These are phyloP conservation scores for Pseudocercospora vitis DNA, from an alignment of 2,329 filamentous ascomycete genomes.

Conservation along the genomic window DNA sequence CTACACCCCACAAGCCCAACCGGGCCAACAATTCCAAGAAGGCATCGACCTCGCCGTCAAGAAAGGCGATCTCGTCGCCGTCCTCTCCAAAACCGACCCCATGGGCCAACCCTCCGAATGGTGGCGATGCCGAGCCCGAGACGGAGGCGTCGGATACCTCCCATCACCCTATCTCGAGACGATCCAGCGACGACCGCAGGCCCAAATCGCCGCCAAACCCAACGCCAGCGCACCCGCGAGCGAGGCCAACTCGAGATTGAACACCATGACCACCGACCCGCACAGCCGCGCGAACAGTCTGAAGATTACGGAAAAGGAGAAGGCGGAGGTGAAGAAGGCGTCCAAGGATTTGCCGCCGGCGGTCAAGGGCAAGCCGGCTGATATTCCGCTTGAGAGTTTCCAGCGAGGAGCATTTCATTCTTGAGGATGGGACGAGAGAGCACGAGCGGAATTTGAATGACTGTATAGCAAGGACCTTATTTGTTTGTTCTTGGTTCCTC, in stretches of 20 bases:
- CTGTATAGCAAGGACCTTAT: no score
- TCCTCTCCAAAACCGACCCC: conserved; percentile 88
- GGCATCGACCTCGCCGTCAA: conserved; percentile 87
- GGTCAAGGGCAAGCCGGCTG: conserved; percentile 60
- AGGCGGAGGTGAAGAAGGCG: conserved; percentile 32
- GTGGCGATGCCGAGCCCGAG: conserved; percentile 92
- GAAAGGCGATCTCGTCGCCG: conserved; percentile 93
- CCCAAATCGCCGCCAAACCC: conserved; percentile 47
- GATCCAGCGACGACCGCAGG: conserved; percentile 58
- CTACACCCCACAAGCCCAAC: conserved; percentile 75
- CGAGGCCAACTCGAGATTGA: conserved; percentile 50
- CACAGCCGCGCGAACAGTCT: conserved; percentile 46
- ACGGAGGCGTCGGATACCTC: conserved; percentile 87
- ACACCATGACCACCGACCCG: conserved; percentile 55
- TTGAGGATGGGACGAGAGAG: no score
- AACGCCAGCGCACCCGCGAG: conserved; percentile 46
- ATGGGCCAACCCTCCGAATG: conserved; percentile 90
- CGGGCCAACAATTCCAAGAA: conserved; percentile 45
- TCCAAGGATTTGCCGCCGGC: conserved; percentile 45
- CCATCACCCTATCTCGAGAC: conserved; percentile 86
- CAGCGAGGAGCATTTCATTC: conserved; percentile 70
- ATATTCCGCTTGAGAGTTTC: conserved; percentile 68
- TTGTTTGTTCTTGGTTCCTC: no score
- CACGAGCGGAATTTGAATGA: no score
- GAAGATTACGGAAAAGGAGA: conserved; percentile 47